Conservation (phyloP, 148 eudicot species). For the Spergularia marina region DNA sequence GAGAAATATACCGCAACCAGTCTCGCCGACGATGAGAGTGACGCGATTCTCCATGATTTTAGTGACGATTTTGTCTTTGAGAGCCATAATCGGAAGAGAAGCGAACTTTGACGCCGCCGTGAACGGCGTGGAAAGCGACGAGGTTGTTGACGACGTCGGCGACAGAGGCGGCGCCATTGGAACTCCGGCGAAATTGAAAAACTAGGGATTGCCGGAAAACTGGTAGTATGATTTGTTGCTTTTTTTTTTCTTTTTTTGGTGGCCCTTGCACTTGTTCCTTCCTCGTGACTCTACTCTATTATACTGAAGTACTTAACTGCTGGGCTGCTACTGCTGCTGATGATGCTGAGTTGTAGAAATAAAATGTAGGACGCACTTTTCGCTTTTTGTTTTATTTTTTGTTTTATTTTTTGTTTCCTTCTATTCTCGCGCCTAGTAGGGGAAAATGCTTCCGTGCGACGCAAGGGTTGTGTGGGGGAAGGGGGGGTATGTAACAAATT, state of each 20-base stretch:
- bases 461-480: too few relatives aligned
- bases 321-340: too few relatives aligned
- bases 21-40: conserved; percentile 88
- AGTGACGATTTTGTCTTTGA: conserved; percentile 62
- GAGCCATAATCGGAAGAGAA: conserved; percentile 54
- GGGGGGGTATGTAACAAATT: too few relatives aligned
- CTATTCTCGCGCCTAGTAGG: background rate
- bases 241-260: background rate
- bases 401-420: background rate
- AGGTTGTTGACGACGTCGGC: conserved; percentile 36
- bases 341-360: background rate
- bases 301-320: too few relatives aligned
- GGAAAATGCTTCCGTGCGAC: too few relatives aligned
- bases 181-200: background rate
- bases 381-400: background rate
- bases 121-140: conserved; percentile 35
- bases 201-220: background rate
- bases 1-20: conserved; percentile 74
- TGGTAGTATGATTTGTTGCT: background rate
- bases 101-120: conserved; percentile 34
- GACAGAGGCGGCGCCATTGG: conserved; percentile 46
- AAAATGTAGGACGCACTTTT: background rate
- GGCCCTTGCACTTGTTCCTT: background rate
- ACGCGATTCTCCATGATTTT: conserved; percentile 87
- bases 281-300: too few relatives aligned